Percentiles rank a stretch among this genome's conserved stretches.
These are phyloP conservation scores for Tarenaya hassleriana DNA, from an alignment of 345 rosid species.

Conservation along the genomic window DNA sequence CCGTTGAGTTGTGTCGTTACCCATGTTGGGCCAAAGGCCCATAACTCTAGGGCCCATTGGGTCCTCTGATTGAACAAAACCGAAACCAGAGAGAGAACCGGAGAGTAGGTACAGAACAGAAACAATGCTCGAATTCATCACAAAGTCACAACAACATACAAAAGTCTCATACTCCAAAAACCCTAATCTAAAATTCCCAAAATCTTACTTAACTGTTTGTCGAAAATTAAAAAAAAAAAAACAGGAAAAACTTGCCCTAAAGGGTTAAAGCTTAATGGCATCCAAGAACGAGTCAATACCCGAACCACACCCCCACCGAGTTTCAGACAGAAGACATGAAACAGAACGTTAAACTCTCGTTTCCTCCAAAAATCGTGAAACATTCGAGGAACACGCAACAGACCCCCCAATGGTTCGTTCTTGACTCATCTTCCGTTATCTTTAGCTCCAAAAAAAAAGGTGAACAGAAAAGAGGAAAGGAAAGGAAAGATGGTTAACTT, in stretches of 20 bases:
- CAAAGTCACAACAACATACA: conserved; percentile 50
- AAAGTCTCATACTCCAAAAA: conserved; percentile 44
- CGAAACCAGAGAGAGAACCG: background rate
- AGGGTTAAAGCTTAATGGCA: background rate
- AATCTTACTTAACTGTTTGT: no score
- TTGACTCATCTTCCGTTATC: no score
- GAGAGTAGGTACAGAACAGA: background rate
- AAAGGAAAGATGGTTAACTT: no score
- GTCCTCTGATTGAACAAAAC: no score
- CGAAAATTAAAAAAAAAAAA: no score
- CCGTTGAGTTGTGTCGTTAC: no score
- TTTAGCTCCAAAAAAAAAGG: conserved; percentile 4
- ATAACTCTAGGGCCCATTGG: no score
- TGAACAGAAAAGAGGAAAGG: no score
- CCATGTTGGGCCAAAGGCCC: no score
- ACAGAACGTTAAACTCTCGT: conserved; percentile 9
- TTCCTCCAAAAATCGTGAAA: conserved; percentile 8
- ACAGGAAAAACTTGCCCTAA: no score
- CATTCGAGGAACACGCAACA: background rate
- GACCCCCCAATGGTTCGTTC: conserved; percentile 16
- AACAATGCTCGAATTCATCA: conserved; percentile 34
- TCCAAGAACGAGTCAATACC: conserved; percentile 26
- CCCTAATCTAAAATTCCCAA: no score
- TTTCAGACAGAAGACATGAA: background rate
- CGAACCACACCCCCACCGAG: conserved; percentile 18